These are phyloP conservation scores for Podila epicladia DNA, from an alignment of 192 early-diverging fungal genomes.

Conservation along the genomic window DNA sequence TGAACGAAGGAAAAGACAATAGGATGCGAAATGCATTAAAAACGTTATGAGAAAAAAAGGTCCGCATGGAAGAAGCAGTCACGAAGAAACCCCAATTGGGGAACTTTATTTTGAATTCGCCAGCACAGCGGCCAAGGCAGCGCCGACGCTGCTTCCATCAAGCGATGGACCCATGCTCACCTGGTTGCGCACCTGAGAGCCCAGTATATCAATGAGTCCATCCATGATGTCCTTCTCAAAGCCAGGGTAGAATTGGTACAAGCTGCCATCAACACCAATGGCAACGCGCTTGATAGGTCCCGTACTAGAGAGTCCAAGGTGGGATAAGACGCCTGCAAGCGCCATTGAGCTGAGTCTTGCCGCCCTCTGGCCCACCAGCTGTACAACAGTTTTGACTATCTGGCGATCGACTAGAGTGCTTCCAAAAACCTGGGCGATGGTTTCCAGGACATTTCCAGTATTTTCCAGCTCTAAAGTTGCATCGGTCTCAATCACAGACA, in stretches of 20 bases:
- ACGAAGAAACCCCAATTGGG: no score
- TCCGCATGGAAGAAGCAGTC: no score
- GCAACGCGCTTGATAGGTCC: not conserved
- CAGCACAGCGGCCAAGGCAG: constrained; percentile 52
- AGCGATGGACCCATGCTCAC: constrained; percentile 68
- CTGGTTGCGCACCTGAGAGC: constrained; percentile 59
- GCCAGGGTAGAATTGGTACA: constrained; percentile 70
- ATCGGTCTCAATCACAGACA: constrained; percentile 80
- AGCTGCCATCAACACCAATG: constrained; percentile 70
- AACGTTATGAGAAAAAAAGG: no score
- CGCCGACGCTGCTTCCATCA: constrained; percentile 76
- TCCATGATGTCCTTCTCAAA: constrained; percentile 78
- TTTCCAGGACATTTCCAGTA: constrained; percentile 69
- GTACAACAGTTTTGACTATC: constrained; percentile 79
- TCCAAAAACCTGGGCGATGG: no score
- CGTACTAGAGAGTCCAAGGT: constrained; percentile 16
- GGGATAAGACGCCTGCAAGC: constrained; percentile 21
- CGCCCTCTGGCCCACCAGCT: constrained; percentile 80
- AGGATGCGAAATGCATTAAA: no score
- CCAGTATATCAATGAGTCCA: constrained; percentile 77
- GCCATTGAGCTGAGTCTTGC: constrained; percentile 76
- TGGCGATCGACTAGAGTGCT: constrained; percentile 77
- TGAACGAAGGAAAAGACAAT: no score
- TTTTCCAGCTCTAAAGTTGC: constrained; percentile 63
- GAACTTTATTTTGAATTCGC: not conserved